phyloP scores from a whole-genome alignment of 192 early-diverging fungal species.

The Thamnidium elegans region DNA sequence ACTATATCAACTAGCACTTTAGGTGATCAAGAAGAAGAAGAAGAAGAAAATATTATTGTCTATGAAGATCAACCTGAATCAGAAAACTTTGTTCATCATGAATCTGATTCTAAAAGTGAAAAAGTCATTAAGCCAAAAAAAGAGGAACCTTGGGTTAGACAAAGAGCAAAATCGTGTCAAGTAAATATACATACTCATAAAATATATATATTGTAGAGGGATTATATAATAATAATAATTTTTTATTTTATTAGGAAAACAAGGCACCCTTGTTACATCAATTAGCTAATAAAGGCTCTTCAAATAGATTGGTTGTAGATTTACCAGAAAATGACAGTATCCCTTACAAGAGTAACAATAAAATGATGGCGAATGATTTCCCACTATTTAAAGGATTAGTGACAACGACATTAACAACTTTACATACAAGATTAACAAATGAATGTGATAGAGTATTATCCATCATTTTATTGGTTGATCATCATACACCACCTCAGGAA shows the following conservation, averaged over 20 bases:
- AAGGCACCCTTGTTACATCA: constrained; percentile 21
- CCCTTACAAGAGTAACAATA: constrained; percentile 11
- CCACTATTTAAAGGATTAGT: constrained; percentile 25
- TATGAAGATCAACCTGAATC: too few species aligned
- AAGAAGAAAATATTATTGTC: too few species aligned
- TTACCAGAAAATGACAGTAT: constrained; percentile 15
- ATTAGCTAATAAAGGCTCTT: constrained; percentile 7
- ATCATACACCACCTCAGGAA: constrained; percentile 12
- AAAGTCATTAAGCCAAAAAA: constrained; percentile 7
- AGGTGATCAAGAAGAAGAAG: too few species aligned
- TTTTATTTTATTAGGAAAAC: constrained; percentile 3
- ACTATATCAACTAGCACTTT: too few species aligned
- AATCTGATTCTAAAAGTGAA: constrained; percentile 25
- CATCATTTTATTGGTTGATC: constrained; percentile 4
- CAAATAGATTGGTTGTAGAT: background rate
- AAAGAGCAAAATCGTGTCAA: constrained; percentile 27
- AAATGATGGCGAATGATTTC: constrained; percentile 1
- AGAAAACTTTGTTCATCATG: background rate
- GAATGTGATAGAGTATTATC: constrained; percentile 28
- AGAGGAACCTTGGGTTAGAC: constrained; percentile 10
- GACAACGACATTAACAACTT: constrained; percentile 30
- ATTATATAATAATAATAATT: background rate
- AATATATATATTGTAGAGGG: background rate
- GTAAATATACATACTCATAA: background rate
- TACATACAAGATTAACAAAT: constrained; percentile 29